phyloP scores from a whole-genome alignment of 2,329 filamentous ascomycete species.

The Talaromyces islandicus region DNA sequence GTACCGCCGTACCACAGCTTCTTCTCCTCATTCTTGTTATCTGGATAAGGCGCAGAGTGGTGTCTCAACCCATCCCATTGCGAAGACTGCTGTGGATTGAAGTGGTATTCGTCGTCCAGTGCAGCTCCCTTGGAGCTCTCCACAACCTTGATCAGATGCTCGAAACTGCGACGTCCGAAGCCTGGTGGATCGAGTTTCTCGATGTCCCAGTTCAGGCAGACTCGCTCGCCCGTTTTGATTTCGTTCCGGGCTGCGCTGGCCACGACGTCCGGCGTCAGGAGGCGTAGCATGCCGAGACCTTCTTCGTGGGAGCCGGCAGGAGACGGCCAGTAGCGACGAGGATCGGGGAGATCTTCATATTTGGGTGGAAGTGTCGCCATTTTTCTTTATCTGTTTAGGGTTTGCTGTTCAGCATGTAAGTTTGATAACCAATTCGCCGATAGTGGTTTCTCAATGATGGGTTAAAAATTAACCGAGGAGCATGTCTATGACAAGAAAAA shows the following conservation, averaged over 20 bases:
- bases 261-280: constrained; percentile 50
- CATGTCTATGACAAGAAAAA: neutral
- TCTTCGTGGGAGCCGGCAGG: constrained; percentile 44
- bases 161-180: constrained; percentile 47
- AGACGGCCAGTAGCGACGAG: constrained; percentile 45
- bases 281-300: constrained; percentile 48
- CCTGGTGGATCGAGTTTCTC: constrained; percentile 48
- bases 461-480: neutral
- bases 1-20: constrained; percentile 30
- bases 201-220: constrained; percentile 53
- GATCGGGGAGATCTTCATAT: constrained; percentile 42
- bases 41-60: constrained; percentile 40
- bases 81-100: constrained; percentile 50
- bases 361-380: constrained; percentile 20
- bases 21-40: constrained; percentile 19
- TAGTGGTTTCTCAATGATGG: neutral
- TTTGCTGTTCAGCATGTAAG: neutral
- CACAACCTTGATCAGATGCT: constrained; percentile 48
- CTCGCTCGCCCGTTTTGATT: constrained; percentile 48
- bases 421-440: neutral
- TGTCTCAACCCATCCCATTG: constrained; percentile 51
- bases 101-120: constrained; percentile 47
- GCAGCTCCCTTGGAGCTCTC: constrained; percentile 31
- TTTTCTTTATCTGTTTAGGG: neutral
- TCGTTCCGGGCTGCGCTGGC: constrained; percentile 45